These are phyloP conservation scores for Deakozyma indianensis DNA, from an alignment of 805 yeast species.

Conservation along the genomic window DNA sequence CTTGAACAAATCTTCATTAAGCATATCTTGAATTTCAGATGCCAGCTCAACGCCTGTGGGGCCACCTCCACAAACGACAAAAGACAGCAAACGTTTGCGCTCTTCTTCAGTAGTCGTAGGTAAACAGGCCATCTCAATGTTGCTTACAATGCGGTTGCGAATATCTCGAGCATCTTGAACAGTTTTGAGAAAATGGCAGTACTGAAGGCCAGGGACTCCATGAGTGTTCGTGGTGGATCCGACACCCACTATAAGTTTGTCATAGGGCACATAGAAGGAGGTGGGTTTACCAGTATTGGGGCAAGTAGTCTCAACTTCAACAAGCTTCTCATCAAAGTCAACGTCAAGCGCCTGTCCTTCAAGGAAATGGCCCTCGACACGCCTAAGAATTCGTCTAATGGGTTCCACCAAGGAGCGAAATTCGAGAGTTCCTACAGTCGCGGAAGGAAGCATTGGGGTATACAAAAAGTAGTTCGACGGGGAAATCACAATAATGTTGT, in stretches of 20 bases:
- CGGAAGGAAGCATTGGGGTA: constrained; percentile 56
- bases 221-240: constrained; percentile 58
- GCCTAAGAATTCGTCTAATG: constrained; percentile 39
- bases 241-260: constrained; percentile 51
- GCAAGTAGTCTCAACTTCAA: constrained; percentile 37
- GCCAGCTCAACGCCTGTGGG: constrained; percentile 68
- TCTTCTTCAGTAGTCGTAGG: constrained; percentile 53
- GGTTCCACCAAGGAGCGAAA: constrained; percentile 51
- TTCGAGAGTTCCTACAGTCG: constrained; percentile 59
- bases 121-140: constrained; percentile 47
- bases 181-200: constrained; percentile 47
- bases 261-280: constrained; percentile 54
- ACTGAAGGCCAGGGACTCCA: constrained; percentile 55
- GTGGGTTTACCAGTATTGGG: constrained; percentile 25
- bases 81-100: constrained; percentile 43
- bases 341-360: constrained; percentile 49
- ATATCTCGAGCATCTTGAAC: constrained; percentile 50
- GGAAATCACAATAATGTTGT: constrained; percentile 51
- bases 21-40: constrained; percentile 51
- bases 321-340: constrained; percentile 38
- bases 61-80: constrained; percentile 63
- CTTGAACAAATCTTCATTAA: constrained; percentile 48
- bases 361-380: constrained; percentile 43
- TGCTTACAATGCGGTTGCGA: constrained; percentile 37
- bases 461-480: constrained; percentile 58